phyloP scores from a whole-genome alignment of 140 eudicot genomes.

The Stevia rebaudiana region DNA sequence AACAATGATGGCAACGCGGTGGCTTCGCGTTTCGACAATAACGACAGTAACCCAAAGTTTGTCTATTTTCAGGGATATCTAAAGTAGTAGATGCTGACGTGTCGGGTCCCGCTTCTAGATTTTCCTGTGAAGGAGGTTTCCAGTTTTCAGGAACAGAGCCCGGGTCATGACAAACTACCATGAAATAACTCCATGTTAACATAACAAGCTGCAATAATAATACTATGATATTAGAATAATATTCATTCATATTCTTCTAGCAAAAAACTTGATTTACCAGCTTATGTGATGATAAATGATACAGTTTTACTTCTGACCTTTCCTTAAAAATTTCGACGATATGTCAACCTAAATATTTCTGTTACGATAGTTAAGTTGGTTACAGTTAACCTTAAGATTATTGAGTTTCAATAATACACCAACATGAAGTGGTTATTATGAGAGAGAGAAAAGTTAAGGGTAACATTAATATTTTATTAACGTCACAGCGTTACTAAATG shows the following conservation, averaged over 20 bases:
- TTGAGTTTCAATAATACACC: not conserved
- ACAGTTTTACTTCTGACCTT: not conserved
- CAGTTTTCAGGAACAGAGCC: constrained; percentile 89
- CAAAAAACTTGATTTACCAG: not conserved
- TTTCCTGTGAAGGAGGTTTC: constrained; percentile 46
- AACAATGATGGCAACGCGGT: constrained; percentile 94
- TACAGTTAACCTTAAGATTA: too few relatives aligned
- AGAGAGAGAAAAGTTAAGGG: not conserved
- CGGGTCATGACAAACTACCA: constrained; percentile 71
- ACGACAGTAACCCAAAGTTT: constrained; percentile 44
- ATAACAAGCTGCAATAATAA: constrained; percentile 55
- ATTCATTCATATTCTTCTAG: not conserved
- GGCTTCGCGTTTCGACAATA: constrained; percentile 78
- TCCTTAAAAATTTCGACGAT: not conserved
- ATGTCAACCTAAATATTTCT: too few relatives aligned
- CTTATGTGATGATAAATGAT: not conserved
- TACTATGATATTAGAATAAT: constrained; percentile 6
- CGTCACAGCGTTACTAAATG: not conserved
- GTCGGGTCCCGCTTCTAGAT: constrained; percentile 47
- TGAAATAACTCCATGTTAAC: constrained; percentile 75
- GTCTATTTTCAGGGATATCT: constrained; percentile 38
- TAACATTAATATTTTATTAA: not conserved
- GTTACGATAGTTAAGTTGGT: too few relatives aligned
- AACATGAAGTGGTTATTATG: not conserved
- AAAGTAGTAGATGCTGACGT: constrained; percentile 29